These are phyloP conservation scores for Exophiala bonariae DNA, from an alignment of 2,329 filamentous ascomycete species.

Conservation along the genomic window DNA sequence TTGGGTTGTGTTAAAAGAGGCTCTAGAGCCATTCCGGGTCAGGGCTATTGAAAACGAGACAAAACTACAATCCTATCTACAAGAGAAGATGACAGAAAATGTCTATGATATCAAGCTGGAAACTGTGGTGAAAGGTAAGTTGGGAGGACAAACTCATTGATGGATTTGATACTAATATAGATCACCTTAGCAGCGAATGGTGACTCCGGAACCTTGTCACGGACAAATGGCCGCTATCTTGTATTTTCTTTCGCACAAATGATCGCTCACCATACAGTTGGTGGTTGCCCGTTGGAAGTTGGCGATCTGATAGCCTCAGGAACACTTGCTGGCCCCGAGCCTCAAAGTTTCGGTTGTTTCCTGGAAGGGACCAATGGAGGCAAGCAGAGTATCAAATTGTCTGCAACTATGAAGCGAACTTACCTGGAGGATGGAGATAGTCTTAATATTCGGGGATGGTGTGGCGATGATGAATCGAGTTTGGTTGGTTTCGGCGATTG, in stretches of 20 bases:
- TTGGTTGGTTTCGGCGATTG: conserved; percentile 77
- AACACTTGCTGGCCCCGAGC: conserved; percentile 67
- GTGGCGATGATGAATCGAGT: conserved; percentile 59
- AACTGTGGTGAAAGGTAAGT: too few species aligned
- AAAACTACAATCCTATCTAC: conserved; percentile 61
- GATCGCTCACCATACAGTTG: conserved; percentile 75
- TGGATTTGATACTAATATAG: background rate
- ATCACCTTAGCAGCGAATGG: background rate
- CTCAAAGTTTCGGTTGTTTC: conserved; percentile 63
- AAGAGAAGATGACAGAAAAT: conserved; percentile 57
- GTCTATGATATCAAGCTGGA: conserved; percentile 71
- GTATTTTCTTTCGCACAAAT: conserved; percentile 81
- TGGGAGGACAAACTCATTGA: conserved; percentile 48
- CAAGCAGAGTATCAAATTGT: conserved; percentile 61
- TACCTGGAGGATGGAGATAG: conserved; percentile 76
- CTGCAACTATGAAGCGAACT: conserved; percentile 63
- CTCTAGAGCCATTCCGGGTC: conserved; percentile 66
- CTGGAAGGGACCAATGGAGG: conserved; percentile 71
- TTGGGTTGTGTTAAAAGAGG: conserved; percentile 76
- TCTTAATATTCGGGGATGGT: conserved; percentile 64
- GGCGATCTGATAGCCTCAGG: conserved; percentile 77
- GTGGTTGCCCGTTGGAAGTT: conserved; percentile 70
- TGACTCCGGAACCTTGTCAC: background rate
- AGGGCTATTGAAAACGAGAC: conserved; percentile 56
- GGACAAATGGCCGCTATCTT: conserved; percentile 61